Evolutionary conservation across 176 grass and related monocot genomes (phyloP), one percentile per base, ranked within the genome.

Genomic region (Eleusine coracana): DNA sequence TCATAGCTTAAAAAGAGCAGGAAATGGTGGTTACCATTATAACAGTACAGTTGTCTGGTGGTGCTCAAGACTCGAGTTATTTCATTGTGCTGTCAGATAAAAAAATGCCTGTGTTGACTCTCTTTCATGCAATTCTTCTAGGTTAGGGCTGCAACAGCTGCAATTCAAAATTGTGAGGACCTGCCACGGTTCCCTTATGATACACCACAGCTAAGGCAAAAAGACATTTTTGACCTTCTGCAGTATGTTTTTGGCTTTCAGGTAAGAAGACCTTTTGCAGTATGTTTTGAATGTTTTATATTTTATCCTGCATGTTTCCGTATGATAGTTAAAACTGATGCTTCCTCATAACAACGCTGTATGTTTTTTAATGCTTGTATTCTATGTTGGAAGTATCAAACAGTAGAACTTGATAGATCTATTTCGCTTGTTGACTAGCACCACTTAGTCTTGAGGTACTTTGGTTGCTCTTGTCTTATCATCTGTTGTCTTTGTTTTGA

Each of bases 191-290:
- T 95, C 68, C 72, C 82, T 79, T 93, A 39, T 51, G 69, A 93
- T 68, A 68, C 64, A 44, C 79, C 82, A 72, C 90, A 94, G 70
- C 69, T 88, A 44, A 94, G 86, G 78, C 86, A 89, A 40, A 78
- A 76, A 55, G 95, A 95, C 78, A 88, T 95, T 71, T 93, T 95
- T 54, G 95, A 98, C 54, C 89, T 98, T 77, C 75, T 98, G 52
- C 87, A 98, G 40, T 93, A 82, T 63, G 84, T 93, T 71, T 95
- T 98, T 44, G 95, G 95, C 27, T 98, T 98, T 83, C 90, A 98
- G 95, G 95, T 98, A 84, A 75, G 64, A 45, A 70, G 74, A 61
- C 40, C 77, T 89, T 42, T 3, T 13, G 15, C 31, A 65, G 66
- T 55, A 65, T 67, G 59, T 74, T 68, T 86, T 56, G 10, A 80